Conservation (phyloP, 805 yeast species). For the Ogataea ramenticola region DNA sequence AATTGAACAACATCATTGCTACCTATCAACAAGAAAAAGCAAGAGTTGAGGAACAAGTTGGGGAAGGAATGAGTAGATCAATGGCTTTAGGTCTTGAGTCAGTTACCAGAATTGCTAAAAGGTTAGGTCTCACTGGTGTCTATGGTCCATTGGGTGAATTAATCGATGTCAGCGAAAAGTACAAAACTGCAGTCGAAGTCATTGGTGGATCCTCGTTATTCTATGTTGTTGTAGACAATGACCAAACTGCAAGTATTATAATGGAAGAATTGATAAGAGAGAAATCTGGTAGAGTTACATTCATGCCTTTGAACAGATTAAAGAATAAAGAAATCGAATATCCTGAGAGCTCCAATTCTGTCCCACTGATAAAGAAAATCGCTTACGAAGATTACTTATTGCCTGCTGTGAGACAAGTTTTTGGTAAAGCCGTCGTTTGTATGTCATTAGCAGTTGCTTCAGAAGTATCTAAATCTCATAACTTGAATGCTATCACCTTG, state of each 20-base stretch:
- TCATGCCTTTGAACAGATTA: conserved; percentile 80
- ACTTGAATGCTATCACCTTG: conserved; percentile 72
- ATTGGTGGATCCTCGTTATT: conserved; percentile 83
- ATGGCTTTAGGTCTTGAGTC: conserved; percentile 64
- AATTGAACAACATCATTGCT: conserved; percentile 47
- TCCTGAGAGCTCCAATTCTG: conserved; percentile 60
- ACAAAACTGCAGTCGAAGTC: conserved; percentile 80
- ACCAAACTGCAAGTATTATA: conserved; percentile 69
- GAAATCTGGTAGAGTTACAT: conserved; percentile 79
- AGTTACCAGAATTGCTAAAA: conserved; percentile 54
- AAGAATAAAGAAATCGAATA: conserved; percentile 34
- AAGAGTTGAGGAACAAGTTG: conserved; percentile 51
- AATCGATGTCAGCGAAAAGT: conserved; percentile 73
- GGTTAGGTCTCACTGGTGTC: conserved; percentile 50
- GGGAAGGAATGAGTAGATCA: conserved; percentile 69
- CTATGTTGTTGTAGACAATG: conserved; percentile 84
- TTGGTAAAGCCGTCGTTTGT: conserved; percentile 76
- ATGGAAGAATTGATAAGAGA: conserved; percentile 70
- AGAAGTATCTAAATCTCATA: conserved; percentile 52
- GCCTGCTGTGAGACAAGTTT: conserved; percentile 70
- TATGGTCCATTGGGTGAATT: conserved; percentile 85
- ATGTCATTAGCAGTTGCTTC: conserved; percentile 61
- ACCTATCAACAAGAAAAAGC: conserved; percentile 48
- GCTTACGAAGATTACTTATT: conserved; percentile 50
- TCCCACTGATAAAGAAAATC: conserved; percentile 74